Conservation (phyloP, 306 rosid species). For the Ammopiptanthus mongolicus region DNA sequence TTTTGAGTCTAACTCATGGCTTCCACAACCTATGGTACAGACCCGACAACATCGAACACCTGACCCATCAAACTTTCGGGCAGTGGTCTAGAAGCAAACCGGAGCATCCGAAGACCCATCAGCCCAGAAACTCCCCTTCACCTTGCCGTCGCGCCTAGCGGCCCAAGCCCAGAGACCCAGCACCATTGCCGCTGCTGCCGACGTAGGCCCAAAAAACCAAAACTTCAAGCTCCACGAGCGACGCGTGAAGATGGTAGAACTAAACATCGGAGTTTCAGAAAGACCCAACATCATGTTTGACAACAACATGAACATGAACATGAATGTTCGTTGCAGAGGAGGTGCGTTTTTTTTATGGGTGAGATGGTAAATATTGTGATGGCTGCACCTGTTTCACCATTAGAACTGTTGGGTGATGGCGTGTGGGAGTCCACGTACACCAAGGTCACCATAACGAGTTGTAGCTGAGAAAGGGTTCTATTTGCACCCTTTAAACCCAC, state of each 20-base stretch:
- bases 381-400: slow-evolving; percentile 75
- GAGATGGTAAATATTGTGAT: slow-evolving; percentile 21
- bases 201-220: slow-evolving; percentile 44
- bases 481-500: slow-evolving; percentile 57
- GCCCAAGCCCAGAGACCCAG: slow-evolving; percentile 33
- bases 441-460: slow-evolving; percentile 37
- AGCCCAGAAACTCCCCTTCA: slow-evolving; percentile 53
- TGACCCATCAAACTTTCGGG: slow-evolving; percentile 72
- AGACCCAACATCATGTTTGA: neutral
- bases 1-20: slow-evolving; percentile 29
- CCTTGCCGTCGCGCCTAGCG: slow-evolving; percentile 42
- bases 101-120: slow-evolving; percentile 75
- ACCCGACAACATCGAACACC: slow-evolving; percentile 49
- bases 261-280: slow-evolving; percentile 35
- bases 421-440: slow-evolving; percentile 59
- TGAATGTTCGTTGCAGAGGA: neutral
- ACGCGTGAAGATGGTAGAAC: slow-evolving; percentile 63
- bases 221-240: slow-evolving; percentile 86
- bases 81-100: slow-evolving; percentile 75
- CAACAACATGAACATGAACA: neutral
- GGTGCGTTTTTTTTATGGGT: neutral
- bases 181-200: neutral
- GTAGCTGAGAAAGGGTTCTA: slow-evolving; percentile 75
- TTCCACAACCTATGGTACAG: slow-evolving; percentile 33
- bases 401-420: slow-evolving; percentile 65